Conservation (phyloP, 441 rosid genomes). For the Pelargonium cotyledonis region DNA sequence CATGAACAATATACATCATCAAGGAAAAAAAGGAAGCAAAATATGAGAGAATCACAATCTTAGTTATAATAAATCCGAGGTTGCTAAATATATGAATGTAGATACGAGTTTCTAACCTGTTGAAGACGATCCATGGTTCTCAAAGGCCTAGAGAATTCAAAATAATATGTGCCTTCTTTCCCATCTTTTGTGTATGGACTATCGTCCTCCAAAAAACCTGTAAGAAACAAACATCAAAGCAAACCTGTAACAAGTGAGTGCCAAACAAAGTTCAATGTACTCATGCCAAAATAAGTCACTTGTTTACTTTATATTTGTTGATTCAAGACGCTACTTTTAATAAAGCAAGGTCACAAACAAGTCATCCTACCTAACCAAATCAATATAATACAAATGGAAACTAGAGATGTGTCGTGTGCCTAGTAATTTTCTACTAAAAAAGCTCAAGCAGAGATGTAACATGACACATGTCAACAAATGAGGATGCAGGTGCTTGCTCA, state of each 20-base stretch:
- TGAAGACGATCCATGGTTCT: conserved; percentile 85
- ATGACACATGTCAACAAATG: neutral
- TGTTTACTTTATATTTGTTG: too few relatives aligned
- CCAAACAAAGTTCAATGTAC: too few relatives aligned
- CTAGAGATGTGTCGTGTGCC: too few relatives aligned
- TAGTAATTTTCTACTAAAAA: neutral
- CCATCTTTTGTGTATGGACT: conserved; percentile 67
- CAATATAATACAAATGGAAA: too few relatives aligned
- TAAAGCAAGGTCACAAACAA: too few relatives aligned
- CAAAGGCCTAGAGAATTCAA: conserved; percentile 85
- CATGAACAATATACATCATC: too few relatives aligned
- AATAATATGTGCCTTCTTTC: conserved; percentile 69
- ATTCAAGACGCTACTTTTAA: too few relatives aligned
- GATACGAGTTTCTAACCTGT: conserved; percentile 52
- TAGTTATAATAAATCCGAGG: neutral
- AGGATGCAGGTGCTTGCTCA: neutral
- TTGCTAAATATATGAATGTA: conserved; percentile 12
- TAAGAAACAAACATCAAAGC: conserved; percentile 8
- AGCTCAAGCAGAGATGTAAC: neutral
- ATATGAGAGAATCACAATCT: too few relatives aligned
- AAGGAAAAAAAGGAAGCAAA: too few relatives aligned
- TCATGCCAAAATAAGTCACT: too few relatives aligned
- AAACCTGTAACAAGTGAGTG: neutral
- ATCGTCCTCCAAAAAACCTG: conserved; percentile 84
- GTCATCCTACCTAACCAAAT: neutral